Base-by-base conservation (phyloP, 495 filamentous ascomycete species). In the Aspergillus cavernicola region DNA sequence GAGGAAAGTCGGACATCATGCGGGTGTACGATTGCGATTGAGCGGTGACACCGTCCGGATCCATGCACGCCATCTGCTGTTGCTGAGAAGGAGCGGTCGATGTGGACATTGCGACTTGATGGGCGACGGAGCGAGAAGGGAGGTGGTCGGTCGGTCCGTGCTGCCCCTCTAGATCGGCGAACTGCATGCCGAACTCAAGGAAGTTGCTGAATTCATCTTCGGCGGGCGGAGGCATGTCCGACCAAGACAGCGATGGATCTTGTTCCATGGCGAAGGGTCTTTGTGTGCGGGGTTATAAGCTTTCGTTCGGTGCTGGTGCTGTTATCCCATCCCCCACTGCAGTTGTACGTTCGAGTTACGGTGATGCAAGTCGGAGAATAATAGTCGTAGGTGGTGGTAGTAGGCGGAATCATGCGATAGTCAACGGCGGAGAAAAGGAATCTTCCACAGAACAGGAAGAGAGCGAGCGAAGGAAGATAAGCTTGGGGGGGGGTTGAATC, bases 171-270 rank as follows among this genome's bases (percentile, higher is more conserved):
- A 77, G 62, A 50, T 74, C 68, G 61, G 73, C 29, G 47, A 80
- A 81, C 16, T 72, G 72, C 63, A 75, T 75, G 37, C 73, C 72
- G 65, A 78, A 80, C 50, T 80, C 76, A 52, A 81, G 72, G 52
- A 80, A 78, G 49, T 70, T 75, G 61, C 75, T 69, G 60, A 81
- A 81, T 40, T 81, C 78, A 55, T 80, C 76, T 10, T 79, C 74
- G 22, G 58, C 64, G 37, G 62, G 54, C 20, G 59, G 53, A 3
- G 67, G 38, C 41, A 72, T 70, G 55, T 75, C 72, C 35, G 69
- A 59, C 74, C 72, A 77, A 18, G 72, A 64, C 57, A 75, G 62
- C 44, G 69, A 54, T 12, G 65, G 56, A 43, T 73, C 67, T 55
- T 68, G 66, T 37, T 77, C 71, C 74, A 76, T 77, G 42, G 40